phyloP scores from a whole-genome alignment of 768 basidiomycete species.

The Collybiopsis luxurians region DNA sequence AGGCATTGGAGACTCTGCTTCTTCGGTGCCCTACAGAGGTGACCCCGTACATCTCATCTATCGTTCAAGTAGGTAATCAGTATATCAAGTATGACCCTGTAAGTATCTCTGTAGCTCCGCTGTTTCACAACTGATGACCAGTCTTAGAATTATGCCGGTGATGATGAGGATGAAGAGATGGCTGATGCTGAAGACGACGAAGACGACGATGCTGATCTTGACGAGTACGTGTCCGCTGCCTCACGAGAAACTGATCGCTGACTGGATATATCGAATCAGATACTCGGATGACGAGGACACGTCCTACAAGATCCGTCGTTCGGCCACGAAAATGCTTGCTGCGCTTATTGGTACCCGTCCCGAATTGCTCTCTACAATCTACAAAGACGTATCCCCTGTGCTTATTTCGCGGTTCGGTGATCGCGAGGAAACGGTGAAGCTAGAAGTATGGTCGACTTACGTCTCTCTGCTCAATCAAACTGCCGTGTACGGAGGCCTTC shows the following conservation, averaged over 20 bases:
- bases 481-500: conserved; percentile 65
- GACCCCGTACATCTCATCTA: conserved; percentile 63
- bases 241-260: conserved; percentile 4
- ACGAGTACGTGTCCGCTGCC: conserved; percentile 46
- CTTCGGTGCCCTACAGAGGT: conserved; percentile 83
- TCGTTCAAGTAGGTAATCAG: conserved; percentile 68
- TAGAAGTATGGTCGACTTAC: conserved; percentile 92
- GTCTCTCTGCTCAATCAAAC: conserved; percentile 82
- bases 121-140: background rate
- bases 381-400: conserved; percentile 82
- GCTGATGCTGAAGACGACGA: conserved; percentile 72
- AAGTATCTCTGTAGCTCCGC: conserved; percentile 22
- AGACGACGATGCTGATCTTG: conserved; percentile 77
- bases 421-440: conserved; percentile 89
- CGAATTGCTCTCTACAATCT: conserved; percentile 76
- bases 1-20: conserved; percentile 85
- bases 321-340: conserved; percentile 85
- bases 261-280: conserved; percentile 32
- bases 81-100: conserved; percentile 95
- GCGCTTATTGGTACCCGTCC: conserved; percentile 88
- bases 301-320: conserved; percentile 95
- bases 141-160: conserved; percentile 50
- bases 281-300: conserved; percentile 98
- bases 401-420: conserved; percentile 92
- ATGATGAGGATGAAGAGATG: conserved; percentile 51